Percentiles rank a stretch among this genome's conserved stretches.
Conservation (phyloP, 495 filamentous ascomycete genomes). For the Aspergillus wentii region DNA sequence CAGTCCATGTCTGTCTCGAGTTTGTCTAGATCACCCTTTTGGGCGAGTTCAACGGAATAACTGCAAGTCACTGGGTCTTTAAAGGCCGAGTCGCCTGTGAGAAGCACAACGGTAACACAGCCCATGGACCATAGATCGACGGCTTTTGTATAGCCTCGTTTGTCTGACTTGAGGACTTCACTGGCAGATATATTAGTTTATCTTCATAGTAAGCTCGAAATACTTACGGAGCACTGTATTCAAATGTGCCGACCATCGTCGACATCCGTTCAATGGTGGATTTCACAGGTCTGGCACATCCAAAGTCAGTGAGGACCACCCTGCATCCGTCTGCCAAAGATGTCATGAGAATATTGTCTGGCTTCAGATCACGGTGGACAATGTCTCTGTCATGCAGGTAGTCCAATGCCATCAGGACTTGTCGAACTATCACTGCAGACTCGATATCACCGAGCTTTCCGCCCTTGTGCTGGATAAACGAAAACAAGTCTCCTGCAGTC, state of each 20-base stretch:
- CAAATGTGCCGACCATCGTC: constrained; percentile 57
- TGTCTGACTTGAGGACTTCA: constrained; percentile 32
- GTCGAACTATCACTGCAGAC: constrained; percentile 50
- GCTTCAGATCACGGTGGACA: constrained; percentile 67
- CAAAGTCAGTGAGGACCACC: constrained; percentile 72
- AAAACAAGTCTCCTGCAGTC: constrained; percentile 61
- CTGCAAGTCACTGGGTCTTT: constrained; percentile 14
- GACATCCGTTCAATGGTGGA: constrained; percentile 46
- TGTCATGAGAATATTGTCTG: constrained; percentile 63
- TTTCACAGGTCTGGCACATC: constrained; percentile 47
- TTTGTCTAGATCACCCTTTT: constrained; percentile 22
- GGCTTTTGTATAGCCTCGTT: constrained; percentile 53
- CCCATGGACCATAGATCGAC: constrained; percentile 64
- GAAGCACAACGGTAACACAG: constrained; percentile 42
- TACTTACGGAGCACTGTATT: constrained; percentile 71
- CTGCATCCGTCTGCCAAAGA: constrained; percentile 42
- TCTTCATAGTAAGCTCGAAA: constrained; percentile 10
- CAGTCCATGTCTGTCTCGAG: constrained; percentile 31
- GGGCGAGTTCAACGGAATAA: constrained; percentile 12
- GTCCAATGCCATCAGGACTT: constrained; percentile 55
- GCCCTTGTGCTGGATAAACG: constrained; percentile 48
- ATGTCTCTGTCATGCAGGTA: constrained; percentile 54
- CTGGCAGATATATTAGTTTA: constrained; percentile 29
- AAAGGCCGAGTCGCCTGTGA: constrained; percentile 44
- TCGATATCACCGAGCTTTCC: constrained; percentile 45